Evolutionary conservation across 2,329 filamentous ascomycete species (phyloP).

Genomic region (Daldinia sp.): DNA sequence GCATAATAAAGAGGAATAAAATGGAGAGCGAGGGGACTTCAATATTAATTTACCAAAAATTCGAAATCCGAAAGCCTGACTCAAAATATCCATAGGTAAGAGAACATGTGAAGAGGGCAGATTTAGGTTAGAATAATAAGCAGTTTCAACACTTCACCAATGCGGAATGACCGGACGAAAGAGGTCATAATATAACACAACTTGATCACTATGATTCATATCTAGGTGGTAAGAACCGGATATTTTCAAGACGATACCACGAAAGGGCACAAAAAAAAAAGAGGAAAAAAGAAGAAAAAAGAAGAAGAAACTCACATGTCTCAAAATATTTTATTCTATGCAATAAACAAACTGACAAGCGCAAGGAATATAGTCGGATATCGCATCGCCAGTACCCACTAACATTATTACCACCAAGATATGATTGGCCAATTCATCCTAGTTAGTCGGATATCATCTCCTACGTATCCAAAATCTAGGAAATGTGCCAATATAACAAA

Average conservation of each 20-base stretch:
- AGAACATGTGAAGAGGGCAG: constrained; percentile 30
- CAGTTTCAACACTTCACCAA: neutral
- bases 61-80: constrained; percentile 23
- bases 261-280: constrained; percentile 3
- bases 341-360: constrained; percentile 13
- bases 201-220: neutral
- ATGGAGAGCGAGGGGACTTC: constrained; percentile 19
- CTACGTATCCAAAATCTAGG: constrained; percentile 11
- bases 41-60: constrained; percentile 24
- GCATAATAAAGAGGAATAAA: constrained; percentile 24
- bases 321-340: constrained; percentile 13
- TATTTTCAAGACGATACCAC: neutral
- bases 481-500: constrained; percentile 9
- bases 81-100: constrained; percentile 9
- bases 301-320: constrained; percentile 8
- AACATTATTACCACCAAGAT: constrained; percentile 18
- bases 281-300: neutral
- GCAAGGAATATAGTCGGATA: constrained; percentile 24
- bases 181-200: constrained; percentile 10
- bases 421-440: constrained; percentile 33
- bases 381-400: constrained; percentile 19
- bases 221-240: neutral
- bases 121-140: constrained; percentile 8
- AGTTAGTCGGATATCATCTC: constrained; percentile 29
- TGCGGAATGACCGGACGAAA: constrained; percentile 8